A percentile compares a stretch with the other conserved stretches of the same genome.
These are phyloP conservation scores for Camellia granthamiana DNA, from an alignment of 148 eudicot genomes.

Conservation along the genomic window DNA sequence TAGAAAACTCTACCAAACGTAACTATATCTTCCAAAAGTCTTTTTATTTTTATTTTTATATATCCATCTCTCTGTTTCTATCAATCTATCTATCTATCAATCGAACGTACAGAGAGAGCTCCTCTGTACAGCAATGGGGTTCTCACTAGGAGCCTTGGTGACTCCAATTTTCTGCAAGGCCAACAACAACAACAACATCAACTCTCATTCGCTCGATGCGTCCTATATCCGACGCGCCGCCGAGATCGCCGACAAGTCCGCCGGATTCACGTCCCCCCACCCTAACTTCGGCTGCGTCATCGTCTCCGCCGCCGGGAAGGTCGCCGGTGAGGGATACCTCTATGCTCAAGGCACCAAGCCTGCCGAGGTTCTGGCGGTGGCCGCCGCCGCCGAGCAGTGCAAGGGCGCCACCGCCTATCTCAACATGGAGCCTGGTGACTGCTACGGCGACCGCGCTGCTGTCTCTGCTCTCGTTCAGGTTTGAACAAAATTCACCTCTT, in stretches of 20 bases:
- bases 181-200: constrained; percentile 7
- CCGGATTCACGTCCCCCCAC: constrained; percentile 84
- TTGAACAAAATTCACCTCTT: background rate
- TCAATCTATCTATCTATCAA: too few relatives aligned
- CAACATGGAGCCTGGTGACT: constrained; percentile 91
- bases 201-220: constrained; percentile 55
- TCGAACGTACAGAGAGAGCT: too few relatives aligned
- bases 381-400: constrained; percentile 56
- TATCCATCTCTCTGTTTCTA: too few relatives aligned
- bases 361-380: constrained; percentile 84
- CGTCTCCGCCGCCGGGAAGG: constrained; percentile 34
- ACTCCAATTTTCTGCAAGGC: constrained; percentile 28
- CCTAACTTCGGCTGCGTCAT: constrained; percentile 95
- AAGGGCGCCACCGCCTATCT: constrained; percentile 80
- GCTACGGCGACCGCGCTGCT: constrained; percentile 65
- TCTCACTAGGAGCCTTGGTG: constrained; percentile 20
- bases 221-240: constrained; percentile 70
- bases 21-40: too few relatives aligned
- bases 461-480: constrained; percentile 76
- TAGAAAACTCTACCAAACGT: too few relatives aligned
- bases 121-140: constrained; percentile 24
- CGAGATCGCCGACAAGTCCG: constrained; percentile 79
- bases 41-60: too few relatives aligned
- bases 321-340: constrained; percentile 75
- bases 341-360: constrained; percentile 89